Evolutionary conservation across 495 filamentous ascomycete genomes (phyloP).

Genomic region (Penicillium samsonianum): DNA sequence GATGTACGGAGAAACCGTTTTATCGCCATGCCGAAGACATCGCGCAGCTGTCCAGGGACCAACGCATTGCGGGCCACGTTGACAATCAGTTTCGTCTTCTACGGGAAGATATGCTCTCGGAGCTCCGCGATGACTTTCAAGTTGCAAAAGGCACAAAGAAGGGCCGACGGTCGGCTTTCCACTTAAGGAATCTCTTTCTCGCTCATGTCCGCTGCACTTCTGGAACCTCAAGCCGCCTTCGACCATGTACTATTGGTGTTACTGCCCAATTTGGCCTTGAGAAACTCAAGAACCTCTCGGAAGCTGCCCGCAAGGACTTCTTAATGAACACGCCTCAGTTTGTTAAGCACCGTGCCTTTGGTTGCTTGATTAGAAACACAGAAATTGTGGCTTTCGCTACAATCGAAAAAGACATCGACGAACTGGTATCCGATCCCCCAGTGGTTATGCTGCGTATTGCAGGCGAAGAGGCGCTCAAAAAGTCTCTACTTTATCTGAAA

Average conservation of each 20-base stretch:
- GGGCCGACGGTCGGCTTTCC: slow-evolving; percentile 32
- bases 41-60: slow-evolving; percentile 17
- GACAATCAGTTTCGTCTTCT: slow-evolving; percentile 81
- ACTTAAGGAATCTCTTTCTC: slow-evolving; percentile 33
- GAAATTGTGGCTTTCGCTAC: slow-evolving; percentile 63
- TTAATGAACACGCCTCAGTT: slow-evolving; percentile 50
- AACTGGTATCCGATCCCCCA: slow-evolving; percentile 47
- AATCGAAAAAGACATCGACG: slow-evolving; percentile 58
- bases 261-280: slow-evolving; percentile 47
- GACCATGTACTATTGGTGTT: slow-evolving; percentile 49
- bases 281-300: slow-evolving; percentile 32
- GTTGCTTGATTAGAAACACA: slow-evolving; percentile 53
- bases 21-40: slow-evolving; percentile 52
- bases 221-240: slow-evolving; percentile 23
- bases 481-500: slow-evolving; percentile 42
- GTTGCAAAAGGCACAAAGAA: slow-evolving; percentile 45
- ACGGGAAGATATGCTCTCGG: slow-evolving; percentile 71
- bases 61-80: slow-evolving; percentile 54
- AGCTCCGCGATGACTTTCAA: slow-evolving; percentile 62
- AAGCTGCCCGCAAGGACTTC: slow-evolving; percentile 43
- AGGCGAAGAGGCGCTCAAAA: slow-evolving; percentile 44
- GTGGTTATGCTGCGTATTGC: slow-evolving; percentile 55
- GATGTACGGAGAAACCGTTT: slow-evolving; percentile 58
- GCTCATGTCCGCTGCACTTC: slow-evolving; percentile 28
- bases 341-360: slow-evolving; percentile 62